Conservation (phyloP, 108 stramenopile genomes). For the Schizochytrium sp. region DNA sequence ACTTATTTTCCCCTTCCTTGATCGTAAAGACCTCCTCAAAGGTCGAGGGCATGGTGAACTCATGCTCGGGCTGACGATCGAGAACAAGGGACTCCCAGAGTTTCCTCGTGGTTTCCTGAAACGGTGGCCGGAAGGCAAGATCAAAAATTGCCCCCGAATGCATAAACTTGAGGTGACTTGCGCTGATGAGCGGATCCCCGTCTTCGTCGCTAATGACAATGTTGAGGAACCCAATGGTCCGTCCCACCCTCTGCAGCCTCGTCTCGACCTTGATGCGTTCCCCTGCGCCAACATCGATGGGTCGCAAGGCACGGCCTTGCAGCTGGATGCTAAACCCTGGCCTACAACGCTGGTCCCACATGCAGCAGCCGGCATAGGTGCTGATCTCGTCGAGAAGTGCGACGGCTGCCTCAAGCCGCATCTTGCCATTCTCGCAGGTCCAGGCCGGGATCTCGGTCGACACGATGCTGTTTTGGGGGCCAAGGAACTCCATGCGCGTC, state of each 20-base stretch:
- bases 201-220: neutral
- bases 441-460: neutral
- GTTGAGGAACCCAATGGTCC: neutral
- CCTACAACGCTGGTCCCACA: neutral
- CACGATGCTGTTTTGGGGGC: neutral
- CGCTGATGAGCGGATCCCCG: neutral
- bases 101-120: neutral
- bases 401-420: neutral
- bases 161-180: neutral
- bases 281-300: neutral
- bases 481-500: neutral
- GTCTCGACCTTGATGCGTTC: neutral
- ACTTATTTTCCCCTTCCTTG: neutral
- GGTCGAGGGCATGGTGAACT: neutral
- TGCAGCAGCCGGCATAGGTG: neutral
- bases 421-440: neutral
- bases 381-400: neutral
- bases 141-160: neutral
- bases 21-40: neutral
- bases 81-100: neutral
- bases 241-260: neutral
- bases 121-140: neutral
- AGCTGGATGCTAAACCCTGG: neutral
- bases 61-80: neutral
- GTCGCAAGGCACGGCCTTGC: neutral